A percentile compares a stretch with the other conserved stretches of the same genome.
These are phyloP conservation scores for Zalerion maritima DNA, from an alignment of 495 filamentous ascomycete genomes.

Conservation along the genomic window DNA sequence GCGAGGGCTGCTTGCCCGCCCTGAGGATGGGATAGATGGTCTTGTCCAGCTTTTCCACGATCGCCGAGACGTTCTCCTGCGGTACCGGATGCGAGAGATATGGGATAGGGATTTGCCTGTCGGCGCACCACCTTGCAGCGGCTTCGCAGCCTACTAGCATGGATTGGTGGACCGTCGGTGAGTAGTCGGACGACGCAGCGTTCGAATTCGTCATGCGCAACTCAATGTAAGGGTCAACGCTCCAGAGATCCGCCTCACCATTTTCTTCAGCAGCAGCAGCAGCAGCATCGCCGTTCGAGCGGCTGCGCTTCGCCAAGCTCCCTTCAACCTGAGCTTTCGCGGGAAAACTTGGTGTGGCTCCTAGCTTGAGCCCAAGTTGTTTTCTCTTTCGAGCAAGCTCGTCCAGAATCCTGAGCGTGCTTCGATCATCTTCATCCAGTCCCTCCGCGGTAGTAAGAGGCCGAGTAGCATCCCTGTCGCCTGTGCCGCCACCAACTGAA, in stretches of 20 bases:
- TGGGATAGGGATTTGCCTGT: constrained; percentile 62
- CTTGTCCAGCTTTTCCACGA: constrained; percentile 32
- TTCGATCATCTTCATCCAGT: constrained; percentile 16
- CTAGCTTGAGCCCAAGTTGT: constrained; percentile 17
- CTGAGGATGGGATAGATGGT: constrained; percentile 35
- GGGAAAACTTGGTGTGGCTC: constrained; percentile 22
- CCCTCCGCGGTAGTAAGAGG: constrained; percentile 16
- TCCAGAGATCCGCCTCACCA: no score
- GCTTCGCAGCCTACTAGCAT: constrained; percentile 72
- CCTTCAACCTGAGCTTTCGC: constrained; percentile 18
- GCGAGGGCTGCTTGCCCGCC: constrained; percentile 39
- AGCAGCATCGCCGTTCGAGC: constrained; percentile 5
- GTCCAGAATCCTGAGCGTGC: constrained; percentile 19
- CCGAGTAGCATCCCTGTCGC: constrained; percentile 1
- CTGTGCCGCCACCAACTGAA: no score
- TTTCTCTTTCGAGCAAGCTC: constrained; percentile 23
- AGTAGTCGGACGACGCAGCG: constrained; percentile 16
- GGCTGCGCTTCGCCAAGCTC: constrained; percentile 12
- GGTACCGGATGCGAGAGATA: constrained; percentile 57
- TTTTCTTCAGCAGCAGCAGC: constrained; percentile 12
- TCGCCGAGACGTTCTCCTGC: constrained; percentile 23
- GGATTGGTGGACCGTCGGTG: constrained; percentile 32
- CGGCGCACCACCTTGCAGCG: constrained; percentile 56
- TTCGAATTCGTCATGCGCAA: constrained; percentile 14
- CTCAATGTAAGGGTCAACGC: constrained; percentile 26